Evolutionary conservation across 2,329 filamentous ascomycete species (phyloP).

Genomic region (Beauveria asiatica): DNA sequence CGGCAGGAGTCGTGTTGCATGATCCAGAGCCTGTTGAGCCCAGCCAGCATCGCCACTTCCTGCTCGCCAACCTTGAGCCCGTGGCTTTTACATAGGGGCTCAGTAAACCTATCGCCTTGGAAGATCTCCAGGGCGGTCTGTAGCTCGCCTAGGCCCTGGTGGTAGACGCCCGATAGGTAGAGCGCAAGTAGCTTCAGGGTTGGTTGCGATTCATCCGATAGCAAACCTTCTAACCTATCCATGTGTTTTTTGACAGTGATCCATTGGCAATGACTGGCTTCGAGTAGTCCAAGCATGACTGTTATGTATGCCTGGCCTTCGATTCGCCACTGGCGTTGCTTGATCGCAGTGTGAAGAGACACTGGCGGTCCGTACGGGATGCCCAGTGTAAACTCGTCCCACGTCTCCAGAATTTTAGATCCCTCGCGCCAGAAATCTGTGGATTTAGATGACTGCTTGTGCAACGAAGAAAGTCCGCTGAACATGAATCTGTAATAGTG

Average conservation of each 20-base stretch:
- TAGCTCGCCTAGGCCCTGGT: slow-evolving; percentile 69
- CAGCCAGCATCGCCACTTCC: slow-evolving; percentile 58
- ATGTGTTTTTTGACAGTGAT: slow-evolving; percentile 51
- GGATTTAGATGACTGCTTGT: slow-evolving; percentile 27
- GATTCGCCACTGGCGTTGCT: slow-evolving; percentile 54
- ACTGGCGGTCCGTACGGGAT: slow-evolving; percentile 34
- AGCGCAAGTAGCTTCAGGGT: slow-evolving; percentile 42
- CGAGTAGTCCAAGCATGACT: slow-evolving; percentile 61
- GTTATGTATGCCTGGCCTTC: slow-evolving; percentile 61
- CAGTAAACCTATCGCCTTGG: slow-evolving; percentile 47
- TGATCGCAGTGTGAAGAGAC: slow-evolving; percentile 49
- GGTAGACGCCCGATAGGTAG: slow-evolving; percentile 68
- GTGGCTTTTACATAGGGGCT: slow-evolving; percentile 28
- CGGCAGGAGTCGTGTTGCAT: slow-evolving; percentile 53
- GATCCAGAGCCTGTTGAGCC: slow-evolving; percentile 64
- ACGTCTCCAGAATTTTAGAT: slow-evolving; percentile 38
- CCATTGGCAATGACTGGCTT: slow-evolving; percentile 65
- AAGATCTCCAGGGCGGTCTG: slow-evolving; percentile 60
- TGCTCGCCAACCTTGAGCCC: slow-evolving; percentile 43
- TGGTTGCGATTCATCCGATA: slow-evolving; percentile 31
- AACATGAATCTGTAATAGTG: slow-evolving; percentile 35
- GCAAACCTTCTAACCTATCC: slow-evolving; percentile 39
- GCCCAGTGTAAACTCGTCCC: slow-evolving; percentile 27
- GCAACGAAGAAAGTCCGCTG: slow-evolving; percentile 40
- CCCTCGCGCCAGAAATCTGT: slow-evolving; percentile 35